A percentile compares a stretch with the other conserved stretches of the same genome.
phyloP scores from a whole-genome alignment of 345 rosid species.

The Heritiera fomes region DNA sequence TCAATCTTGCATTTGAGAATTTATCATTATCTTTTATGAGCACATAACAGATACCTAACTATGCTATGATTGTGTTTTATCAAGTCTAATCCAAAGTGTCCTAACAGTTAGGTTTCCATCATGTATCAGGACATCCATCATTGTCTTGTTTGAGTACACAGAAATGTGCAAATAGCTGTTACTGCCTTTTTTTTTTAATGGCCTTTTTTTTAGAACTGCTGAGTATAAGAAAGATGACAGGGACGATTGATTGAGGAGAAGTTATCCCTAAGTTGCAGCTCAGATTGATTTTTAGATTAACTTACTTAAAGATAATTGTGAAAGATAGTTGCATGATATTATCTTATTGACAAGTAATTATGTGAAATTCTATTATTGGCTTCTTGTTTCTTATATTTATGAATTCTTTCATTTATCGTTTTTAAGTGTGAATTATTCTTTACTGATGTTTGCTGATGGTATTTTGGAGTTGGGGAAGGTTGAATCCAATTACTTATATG shows the following conservation, averaged over 20 bases:
- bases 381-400: not conserved
- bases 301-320: not conserved
- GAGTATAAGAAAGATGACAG: not conserved
- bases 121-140: not conserved
- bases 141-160: conserved; percentile 14
- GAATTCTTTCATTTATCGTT: not conserved
- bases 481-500: not conserved
- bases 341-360: not conserved
- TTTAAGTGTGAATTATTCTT: not conserved
- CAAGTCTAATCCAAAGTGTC: not conserved
- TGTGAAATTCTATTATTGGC: too few relatives aligned
- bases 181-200: not conserved
- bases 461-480: not conserved
- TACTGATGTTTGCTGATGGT: not conserved
- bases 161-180: not conserved
- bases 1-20: not conserved
- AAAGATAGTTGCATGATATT: not conserved
- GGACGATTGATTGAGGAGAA: not conserved
- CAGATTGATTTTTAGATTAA: not conserved
- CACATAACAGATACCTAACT: not conserved
- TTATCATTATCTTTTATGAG: conserved; percentile 16
- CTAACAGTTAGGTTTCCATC: not conserved
- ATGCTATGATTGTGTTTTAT: conserved; percentile 6
- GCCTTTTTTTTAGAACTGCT: conserved; percentile 4
- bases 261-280: not conserved